phyloP scores from a whole-genome alignment of 192 early-diverging fungal genomes.

The Podila clonocystis region DNA sequence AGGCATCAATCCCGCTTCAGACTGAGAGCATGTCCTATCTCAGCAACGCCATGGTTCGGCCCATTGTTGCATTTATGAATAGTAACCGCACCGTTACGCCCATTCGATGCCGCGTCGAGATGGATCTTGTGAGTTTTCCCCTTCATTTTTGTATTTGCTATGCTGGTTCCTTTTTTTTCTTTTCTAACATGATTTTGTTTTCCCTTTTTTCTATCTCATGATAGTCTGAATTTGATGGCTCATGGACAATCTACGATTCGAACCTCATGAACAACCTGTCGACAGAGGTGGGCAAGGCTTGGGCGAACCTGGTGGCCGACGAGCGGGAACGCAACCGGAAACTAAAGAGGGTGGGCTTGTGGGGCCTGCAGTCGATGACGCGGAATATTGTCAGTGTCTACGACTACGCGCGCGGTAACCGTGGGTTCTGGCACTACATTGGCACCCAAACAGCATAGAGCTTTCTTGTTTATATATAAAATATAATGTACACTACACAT shows the following conservation, averaged over 20 bases:
- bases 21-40: slow-evolving; percentile 79
- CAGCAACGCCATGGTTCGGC: slow-evolving; percentile 86
- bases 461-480: background rate
- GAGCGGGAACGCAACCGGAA: slow-evolving; percentile 83
- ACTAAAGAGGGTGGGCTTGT: slow-evolving; percentile 89
- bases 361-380: slow-evolving; percentile 84
- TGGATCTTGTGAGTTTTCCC: slow-evolving; percentile 69
- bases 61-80: slow-evolving; percentile 95
- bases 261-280: slow-evolving; percentile 77
- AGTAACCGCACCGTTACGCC: slow-evolving; percentile 87
- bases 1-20: slow-evolving; percentile 85
- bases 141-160: background rate
- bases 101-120: slow-evolving; percentile 81
- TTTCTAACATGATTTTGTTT: background rate
- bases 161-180: background rate
- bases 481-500: too few species aligned
- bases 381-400: slow-evolving; percentile 75
- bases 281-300: slow-evolving; percentile 84
- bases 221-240: slow-evolving; percentile 88
- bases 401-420: slow-evolving; percentile 78
- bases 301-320: slow-evolving; percentile 80
- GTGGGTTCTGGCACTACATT: slow-evolving; percentile 74
- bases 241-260: slow-evolving; percentile 92
- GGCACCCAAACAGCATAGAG: slow-evolving; percentile 31
- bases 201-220: background rate